A percentile compares a stretch with the other conserved stretches of the same genome.
These are phyloP conservation scores for Suillus ampliporus DNA, from an alignment of 768 basidiomycete species.

Conservation along the genomic window DNA sequence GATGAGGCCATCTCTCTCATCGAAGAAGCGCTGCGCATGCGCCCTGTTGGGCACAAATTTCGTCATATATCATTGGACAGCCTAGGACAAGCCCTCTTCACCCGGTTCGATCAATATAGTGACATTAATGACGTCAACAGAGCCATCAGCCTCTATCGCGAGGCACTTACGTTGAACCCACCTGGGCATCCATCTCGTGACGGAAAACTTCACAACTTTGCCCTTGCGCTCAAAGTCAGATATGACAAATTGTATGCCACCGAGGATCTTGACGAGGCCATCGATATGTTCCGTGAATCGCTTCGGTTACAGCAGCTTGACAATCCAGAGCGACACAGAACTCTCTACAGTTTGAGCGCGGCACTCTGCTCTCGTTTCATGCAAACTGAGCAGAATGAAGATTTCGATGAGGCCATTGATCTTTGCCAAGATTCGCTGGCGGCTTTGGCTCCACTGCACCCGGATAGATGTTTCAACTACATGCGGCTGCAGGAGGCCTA, in stretches of 20 bases:
- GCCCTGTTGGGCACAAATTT: conserved; percentile 11
- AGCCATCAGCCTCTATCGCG: conserved; percentile 15
- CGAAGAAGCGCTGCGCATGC: conserved; percentile 8
- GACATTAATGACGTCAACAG: conserved; percentile 21
- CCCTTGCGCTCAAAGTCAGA: conserved; percentile 5
- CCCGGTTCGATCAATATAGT: conserved; percentile 18
- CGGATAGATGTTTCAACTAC: conserved; percentile 1
- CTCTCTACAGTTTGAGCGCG: neutral
- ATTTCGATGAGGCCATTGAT: neutral
- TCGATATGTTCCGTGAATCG: neutral
- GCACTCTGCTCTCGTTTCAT: neutral
- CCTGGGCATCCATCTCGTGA: conserved; percentile 18
- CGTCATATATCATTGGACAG: conserved; percentile 13
- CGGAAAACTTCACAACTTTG: conserved; percentile 15
- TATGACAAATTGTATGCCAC: neutral
- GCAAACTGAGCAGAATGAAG: neutral
- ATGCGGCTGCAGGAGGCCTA: neutral
- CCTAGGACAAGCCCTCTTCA: conserved; percentile 19
- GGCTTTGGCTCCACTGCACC: neutral
- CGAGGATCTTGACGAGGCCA: conserved; percentile 5
- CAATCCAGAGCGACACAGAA: neutral
- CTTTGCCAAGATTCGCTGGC: neutral
- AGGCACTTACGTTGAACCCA: conserved; percentile 19
- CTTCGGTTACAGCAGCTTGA: neutral
- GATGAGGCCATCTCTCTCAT: conserved; percentile 21